A percentile compares a stretch with the other conserved stretches of the same genome.
Evolutionary conservation across 2,329 filamentous ascomycete genomes (phyloP).

Genomic region (Talaromyces sp.): DNA sequence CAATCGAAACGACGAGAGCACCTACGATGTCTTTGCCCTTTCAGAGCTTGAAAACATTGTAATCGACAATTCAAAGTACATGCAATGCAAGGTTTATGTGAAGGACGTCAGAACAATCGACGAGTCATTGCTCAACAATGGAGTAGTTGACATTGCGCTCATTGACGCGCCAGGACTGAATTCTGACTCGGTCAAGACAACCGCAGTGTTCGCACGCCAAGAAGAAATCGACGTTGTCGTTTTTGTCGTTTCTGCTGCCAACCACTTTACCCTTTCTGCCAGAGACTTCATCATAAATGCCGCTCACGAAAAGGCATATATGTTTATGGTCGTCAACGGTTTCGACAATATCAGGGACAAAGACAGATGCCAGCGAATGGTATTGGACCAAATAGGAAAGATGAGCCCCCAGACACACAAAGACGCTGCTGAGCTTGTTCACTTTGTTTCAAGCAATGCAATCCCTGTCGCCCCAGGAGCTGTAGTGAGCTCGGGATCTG

Average conservation of each 20-base stretch:
- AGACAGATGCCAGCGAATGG: conserved; percentile 83
- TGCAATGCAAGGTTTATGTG: conserved; percentile 95
- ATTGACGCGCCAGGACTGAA: conserved; percentile 97
- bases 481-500: conserved; percentile 47
- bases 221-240: conserved; percentile 99
- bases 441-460: conserved; percentile 96
- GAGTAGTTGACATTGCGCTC: conserved; percentile 93
- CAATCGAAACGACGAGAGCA: conserved; percentile 85
- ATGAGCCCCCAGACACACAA: conserved; percentile 93
- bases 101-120: conserved; percentile 85
- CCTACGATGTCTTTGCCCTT: conserved; percentile 81
- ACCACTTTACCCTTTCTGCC: conserved; percentile 96
- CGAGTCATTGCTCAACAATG: conserved; percentile 92
- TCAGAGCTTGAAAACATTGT: conserved; percentile 83
- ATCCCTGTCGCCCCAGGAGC: conserved; percentile 67
- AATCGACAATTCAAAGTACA: conserved; percentile 79
- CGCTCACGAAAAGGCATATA: conserved; percentile 93
- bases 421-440: conserved; percentile 85
- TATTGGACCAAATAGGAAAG: conserved; percentile 79
- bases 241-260: conserved; percentile 94
- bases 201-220: conserved; percentile 91
- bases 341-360: conserved; percentile 94
- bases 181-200: conserved; percentile 93
- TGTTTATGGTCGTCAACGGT: conserved; percentile 98
- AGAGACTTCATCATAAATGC: conserved; percentile 97